Percentiles rank a stretch among this genome's conserved stretches.
Conservation (phyloP, 345 rosid species). For the Melaleuca quinquenervia region DNA sequence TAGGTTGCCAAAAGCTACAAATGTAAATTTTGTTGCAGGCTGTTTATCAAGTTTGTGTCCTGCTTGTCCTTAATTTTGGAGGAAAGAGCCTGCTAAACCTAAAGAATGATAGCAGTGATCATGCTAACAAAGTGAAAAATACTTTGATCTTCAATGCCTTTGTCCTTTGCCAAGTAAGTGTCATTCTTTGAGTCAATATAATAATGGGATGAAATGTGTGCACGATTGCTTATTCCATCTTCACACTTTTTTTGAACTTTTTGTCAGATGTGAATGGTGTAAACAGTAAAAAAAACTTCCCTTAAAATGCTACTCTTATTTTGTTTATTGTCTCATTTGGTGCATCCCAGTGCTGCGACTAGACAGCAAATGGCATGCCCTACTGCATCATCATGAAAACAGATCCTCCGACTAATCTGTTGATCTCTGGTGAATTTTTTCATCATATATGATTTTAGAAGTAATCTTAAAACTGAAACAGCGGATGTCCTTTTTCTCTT, state of each 20-base stretch:
- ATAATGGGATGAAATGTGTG: neutral
- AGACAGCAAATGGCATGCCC: neutral
- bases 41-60: conserved; percentile 64
- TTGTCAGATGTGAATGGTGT: neutral
- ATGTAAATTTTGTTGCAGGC: conserved; percentile 33
- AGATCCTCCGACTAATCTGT: neutral
- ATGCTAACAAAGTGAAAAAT: conserved; percentile 52
- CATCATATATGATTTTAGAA: neutral
- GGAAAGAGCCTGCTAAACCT: conserved; percentile 55
- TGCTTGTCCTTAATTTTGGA: conserved; percentile 60
- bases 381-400: neutral
- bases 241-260: neutral
- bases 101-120: conserved; percentile 11
- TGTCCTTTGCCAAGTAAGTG: conserved; percentile 83
- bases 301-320: neutral
- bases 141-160: conserved; percentile 91
- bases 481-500: neutral
- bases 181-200: neutral
- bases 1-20: neutral
- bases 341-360: neutral
- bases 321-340: neutral
- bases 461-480: neutral
- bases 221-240: neutral
- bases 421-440: neutral
- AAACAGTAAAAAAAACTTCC: neutral